phyloP scores from a whole-genome alignment of 1,284 basidiomycete species.

The Cutaneotrichosporon cavernicola region DNA sequence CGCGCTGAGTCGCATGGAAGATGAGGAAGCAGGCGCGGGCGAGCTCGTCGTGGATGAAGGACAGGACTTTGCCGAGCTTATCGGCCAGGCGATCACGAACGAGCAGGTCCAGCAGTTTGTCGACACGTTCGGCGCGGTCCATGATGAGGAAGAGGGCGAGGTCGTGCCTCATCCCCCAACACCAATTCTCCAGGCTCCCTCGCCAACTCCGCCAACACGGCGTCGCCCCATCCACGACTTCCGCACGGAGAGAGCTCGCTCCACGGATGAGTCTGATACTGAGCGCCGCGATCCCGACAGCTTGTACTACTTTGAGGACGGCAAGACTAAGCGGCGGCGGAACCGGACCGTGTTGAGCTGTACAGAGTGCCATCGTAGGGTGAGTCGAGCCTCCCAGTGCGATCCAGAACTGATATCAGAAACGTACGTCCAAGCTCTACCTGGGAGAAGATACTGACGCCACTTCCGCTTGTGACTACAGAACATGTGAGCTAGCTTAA shows the following conservation, averaged over 20 bases:
- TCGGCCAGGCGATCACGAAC: constrained; percentile 29
- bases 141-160: constrained; percentile 16
- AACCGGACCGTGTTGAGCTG: constrained; percentile 51
- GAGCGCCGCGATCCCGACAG: constrained; percentile 18
- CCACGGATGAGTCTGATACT: constrained; percentile 18
- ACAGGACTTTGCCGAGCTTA: constrained; percentile 22
- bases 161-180: background rate
- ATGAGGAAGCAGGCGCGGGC: constrained; percentile 20
- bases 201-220: background rate
- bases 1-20: constrained; percentile 38
- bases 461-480: constrained; percentile 18
- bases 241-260: constrained; percentile 1
- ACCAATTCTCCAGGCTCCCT: background rate
- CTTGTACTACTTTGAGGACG: constrained; percentile 26
- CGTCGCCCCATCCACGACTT: constrained; percentile 14
- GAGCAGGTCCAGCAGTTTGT: constrained; percentile 43
- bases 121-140: constrained; percentile 25
- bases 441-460: constrained; percentile 16
- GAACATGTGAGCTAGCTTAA: constrained; percentile 40
- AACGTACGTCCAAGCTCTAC: constrained; percentile 31
- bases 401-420: constrained; percentile 27
- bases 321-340: constrained; percentile 40
- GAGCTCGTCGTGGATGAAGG: constrained; percentile 9
- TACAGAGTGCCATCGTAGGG: constrained; percentile 49
- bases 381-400: constrained; percentile 27